Evolutionary conservation across 768 basidiomycete genomes (phyloP).

Genomic region (Rhizopogon salebrosus): DNA sequence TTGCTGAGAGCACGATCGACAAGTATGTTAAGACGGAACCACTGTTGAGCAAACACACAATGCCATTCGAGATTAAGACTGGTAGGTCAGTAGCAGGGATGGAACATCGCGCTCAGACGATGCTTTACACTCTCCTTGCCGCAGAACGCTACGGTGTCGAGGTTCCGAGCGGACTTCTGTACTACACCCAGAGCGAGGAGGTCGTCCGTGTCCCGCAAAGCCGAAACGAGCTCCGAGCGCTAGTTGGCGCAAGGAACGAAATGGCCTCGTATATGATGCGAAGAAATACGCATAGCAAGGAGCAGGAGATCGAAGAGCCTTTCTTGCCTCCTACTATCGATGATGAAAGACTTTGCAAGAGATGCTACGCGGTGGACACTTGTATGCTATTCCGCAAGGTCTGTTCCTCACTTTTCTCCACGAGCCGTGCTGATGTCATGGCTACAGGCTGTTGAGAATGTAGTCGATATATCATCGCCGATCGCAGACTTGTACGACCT

Average conservation of each 20-base stretch:
- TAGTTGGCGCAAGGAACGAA: conserved; percentile 80
- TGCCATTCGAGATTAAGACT: conserved; percentile 96
- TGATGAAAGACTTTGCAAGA: conserved; percentile 69
- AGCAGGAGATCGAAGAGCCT: conserved; percentile 29
- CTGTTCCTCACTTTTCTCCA: conserved; percentile 6
- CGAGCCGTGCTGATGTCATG: background rate
- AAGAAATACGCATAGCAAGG: conserved; percentile 28
- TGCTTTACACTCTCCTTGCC: conserved; percentile 90
- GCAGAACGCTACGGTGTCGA: conserved; percentile 85
- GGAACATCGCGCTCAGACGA: conserved; percentile 97
- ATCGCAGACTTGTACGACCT: conserved; percentile 66
- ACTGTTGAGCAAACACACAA: conserved; percentile 22
- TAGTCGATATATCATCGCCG: conserved; percentile 45
- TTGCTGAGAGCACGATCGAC: conserved; percentile 41
- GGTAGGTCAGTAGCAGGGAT: conserved; percentile 71
- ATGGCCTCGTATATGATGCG: conserved; percentile 74
- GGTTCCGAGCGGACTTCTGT: conserved; percentile 80
- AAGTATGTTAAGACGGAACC: conserved; percentile 12
- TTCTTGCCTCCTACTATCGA: conserved; percentile 90
- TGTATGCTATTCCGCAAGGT: conserved; percentile 96
- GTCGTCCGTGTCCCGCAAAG: conserved; percentile 77
- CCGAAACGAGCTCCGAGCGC: conserved; percentile 77
- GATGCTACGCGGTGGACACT: conserved; percentile 76
- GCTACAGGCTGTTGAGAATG: conserved; percentile 62
- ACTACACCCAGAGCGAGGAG: conserved; percentile 90